These are phyloP conservation scores for Talaromyces verruculosus DNA, from an alignment of 2,329 filamentous ascomycete genomes.

Conservation along the genomic window DNA sequence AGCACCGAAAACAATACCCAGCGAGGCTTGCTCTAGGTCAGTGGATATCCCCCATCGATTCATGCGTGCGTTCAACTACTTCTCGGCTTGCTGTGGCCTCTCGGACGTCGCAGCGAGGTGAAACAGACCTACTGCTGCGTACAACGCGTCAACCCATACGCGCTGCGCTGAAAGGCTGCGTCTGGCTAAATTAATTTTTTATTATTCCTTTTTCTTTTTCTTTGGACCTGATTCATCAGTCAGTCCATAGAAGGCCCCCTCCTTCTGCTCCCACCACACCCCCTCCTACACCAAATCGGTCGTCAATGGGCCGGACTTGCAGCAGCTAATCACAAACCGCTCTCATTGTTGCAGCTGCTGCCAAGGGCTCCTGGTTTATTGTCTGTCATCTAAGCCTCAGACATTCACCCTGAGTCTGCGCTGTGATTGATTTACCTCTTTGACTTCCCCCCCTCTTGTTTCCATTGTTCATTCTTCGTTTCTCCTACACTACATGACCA, in stretches of 20 bases:
- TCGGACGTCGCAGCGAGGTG: conserved; percentile 18
- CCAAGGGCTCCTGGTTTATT: conserved; percentile 10
- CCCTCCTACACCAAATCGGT: background rate
- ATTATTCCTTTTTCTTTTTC: conserved; percentile 15
- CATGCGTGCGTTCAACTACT: conserved; percentile 6
- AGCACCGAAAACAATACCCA: background rate
- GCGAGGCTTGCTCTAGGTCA: conserved; percentile 15
- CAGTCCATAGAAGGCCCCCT: conserved; percentile 14
- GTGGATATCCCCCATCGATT: conserved; percentile 4
- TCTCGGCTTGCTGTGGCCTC: conserved; percentile 4
- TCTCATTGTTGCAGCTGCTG: conserved; percentile 14
- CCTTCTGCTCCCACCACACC: conserved; percentile 8
- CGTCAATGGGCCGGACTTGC: conserved; percentile 16
- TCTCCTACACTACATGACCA: background rate
- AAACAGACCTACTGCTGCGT: conserved; percentile 19
- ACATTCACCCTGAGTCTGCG: background rate
- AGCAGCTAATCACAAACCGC: conserved; percentile 12
- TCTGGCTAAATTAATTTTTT: conserved; percentile 18
- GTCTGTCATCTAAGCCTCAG: background rate
- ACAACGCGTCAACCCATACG: conserved; percentile 21
- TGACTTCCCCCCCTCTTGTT: background rate
- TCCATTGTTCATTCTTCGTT: conserved; percentile 3
- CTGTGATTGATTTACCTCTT: conserved; percentile 11
- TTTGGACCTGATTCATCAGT: background rate
- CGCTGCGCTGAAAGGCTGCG: conserved; percentile 14